Base-by-base conservation (phyloP, 768 basidiomycete species). In the Termitomyces sp. region DNA sequence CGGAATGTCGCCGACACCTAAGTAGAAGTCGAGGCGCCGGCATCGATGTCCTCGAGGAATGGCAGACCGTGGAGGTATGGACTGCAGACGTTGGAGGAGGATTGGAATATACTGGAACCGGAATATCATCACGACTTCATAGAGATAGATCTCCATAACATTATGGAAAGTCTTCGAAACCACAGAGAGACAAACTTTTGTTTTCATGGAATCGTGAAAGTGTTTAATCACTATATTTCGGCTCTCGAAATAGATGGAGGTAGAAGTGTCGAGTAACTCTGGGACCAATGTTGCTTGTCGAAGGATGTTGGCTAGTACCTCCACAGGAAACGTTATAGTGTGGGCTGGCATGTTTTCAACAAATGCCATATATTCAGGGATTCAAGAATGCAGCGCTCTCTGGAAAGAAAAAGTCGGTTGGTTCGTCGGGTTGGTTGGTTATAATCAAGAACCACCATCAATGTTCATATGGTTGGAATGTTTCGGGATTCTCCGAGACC, bases 121-220 rank as follows among this genome's bases (percentile, higher is more conserved):
- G 12, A 40, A 29, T 12, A 59, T 52, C 5, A 42, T 52, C n/a
- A 59, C 23, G 8, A 42, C 46, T 27, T 47, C 59, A 31, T 53
- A 53, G 41, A 56, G 37, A 47, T n/a, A 53, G 2, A 9, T 14
- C 23, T 59, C 48, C 25, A 32, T 48, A 16, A 59, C 12, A n/a
- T 17, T 9, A 14, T 59, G 41, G 25, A 56, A 59, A 2, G 9
- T 3, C 19, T 42, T 55, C 11, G 48, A 59, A 14, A 56, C 59
- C 16, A 55, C 16, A 55, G 32, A 17, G 47, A 54, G 25, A 59
- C 53, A 3, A 47, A 29, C 32, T 40, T 59, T 59, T 3, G 34
- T 50, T 10, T 32, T 34, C 47, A 59, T 59, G 0, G 48, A 59
- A 2, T 45, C 19, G 21, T 45, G 47, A 21, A 59, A 42, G 16